A percentile compares a stretch with the other conserved stretches of the same genome.
Evolutionary conservation across 768 basidiomycete species (phyloP).

Genomic region (Termitomyces bulborhizus): DNA sequence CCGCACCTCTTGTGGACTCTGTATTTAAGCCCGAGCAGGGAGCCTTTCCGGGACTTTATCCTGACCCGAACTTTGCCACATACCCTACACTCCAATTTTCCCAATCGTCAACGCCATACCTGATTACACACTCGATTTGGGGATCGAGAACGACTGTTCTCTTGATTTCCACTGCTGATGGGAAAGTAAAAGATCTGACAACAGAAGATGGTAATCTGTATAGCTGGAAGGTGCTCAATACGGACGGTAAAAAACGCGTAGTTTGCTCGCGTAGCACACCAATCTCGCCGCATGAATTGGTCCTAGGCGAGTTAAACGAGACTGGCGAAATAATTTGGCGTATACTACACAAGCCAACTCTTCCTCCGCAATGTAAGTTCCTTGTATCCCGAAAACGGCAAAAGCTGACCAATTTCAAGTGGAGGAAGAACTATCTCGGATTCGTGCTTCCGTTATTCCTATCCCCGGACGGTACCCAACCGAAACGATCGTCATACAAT

Average conservation of each 20-base stretch:
- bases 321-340: conserved; percentile 24
- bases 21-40: conserved; percentile 30
- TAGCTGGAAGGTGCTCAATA: conserved; percentile 51
- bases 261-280: conserved; percentile 47
- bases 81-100: conserved; percentile 30
- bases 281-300: conserved; percentile 38
- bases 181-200: conserved; percentile 38
- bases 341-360: conserved; percentile 34
- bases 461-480: conserved; percentile 44
- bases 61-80: conserved; percentile 38
- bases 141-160: conserved; percentile 48
- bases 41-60: conserved; percentile 62
- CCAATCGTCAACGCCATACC: conserved; percentile 12
- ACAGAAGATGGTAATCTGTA: conserved; percentile 28
- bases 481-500: conserved; percentile 49
- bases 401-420: conserved; percentile 27
- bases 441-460: conserved; percentile 38
- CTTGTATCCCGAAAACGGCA: not conserved
- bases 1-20: conserved; percentile 31
- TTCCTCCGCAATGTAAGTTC: conserved; percentile 35
- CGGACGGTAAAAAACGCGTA: conserved; percentile 35
- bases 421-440: conserved; percentile 28
- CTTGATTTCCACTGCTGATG: conserved; percentile 33
- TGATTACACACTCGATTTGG: conserved; percentile 48
- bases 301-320: conserved; percentile 35